phyloP scores from a whole-genome alignment of 1,139 yeast genomes.

The Taphrina populina region DNA sequence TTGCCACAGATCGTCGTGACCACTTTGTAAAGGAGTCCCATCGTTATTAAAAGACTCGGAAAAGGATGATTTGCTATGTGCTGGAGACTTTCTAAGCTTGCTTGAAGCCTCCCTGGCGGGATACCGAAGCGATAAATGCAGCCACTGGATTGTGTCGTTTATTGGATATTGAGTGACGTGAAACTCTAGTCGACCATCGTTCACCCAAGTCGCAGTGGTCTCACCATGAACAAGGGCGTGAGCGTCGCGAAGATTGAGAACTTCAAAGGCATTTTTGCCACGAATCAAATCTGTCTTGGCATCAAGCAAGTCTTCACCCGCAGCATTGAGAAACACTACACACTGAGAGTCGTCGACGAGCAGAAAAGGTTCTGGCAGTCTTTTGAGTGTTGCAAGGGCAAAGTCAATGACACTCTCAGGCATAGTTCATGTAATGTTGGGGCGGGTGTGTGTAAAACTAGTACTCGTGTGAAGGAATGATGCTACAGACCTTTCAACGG shows the following conservation, averaged over 20 bases:
- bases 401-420: too few species aligned
- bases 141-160: not conserved
- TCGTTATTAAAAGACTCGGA: too few species aligned
- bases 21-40: too few species aligned
- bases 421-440: too few species aligned
- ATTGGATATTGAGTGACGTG: conserved; percentile 4
- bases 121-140: conserved; percentile 9
- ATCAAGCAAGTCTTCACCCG: conserved; percentile 2
- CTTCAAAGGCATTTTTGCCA: not conserved
- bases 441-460: too few species aligned
- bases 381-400: conserved; percentile 7
- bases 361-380: conserved; percentile 12
- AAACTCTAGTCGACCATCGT: conserved; percentile 8
- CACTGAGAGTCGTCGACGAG: conserved; percentile 11
- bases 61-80: conserved; percentile 9
- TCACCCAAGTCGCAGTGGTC: conserved; percentile 22
- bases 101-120: not conserved
- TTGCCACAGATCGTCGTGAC: conserved; percentile 8
- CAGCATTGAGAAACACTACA: conserved; percentile 6
- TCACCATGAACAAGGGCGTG: conserved; percentile 7
- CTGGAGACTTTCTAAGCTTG: not conserved
- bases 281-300: not conserved
- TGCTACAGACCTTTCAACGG: too few species aligned
- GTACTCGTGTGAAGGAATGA: too few species aligned
- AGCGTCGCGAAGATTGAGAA: conserved; percentile 7